A percentile compares a stretch with the other conserved stretches of the same genome.
Conservation (phyloP, 202 grass and related monocot genomes). For the Panicum virgatum region DNA sequence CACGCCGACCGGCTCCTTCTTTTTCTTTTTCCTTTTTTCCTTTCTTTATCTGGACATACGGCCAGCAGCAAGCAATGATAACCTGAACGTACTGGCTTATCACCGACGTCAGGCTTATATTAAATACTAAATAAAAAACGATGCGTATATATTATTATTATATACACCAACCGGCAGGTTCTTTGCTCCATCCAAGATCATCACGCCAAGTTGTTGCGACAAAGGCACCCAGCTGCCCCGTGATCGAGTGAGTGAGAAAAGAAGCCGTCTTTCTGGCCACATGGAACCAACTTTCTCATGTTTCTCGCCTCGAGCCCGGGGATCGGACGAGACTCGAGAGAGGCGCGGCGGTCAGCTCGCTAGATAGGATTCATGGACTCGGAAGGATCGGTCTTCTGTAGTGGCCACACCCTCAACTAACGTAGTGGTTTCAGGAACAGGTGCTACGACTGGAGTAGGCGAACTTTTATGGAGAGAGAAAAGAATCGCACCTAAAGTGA, state of each 20-base stretch:
- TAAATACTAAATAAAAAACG: background rate
- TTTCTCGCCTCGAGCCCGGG: constrained; percentile 19
- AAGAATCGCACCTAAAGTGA: too few relatives aligned
- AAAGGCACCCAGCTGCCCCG: constrained; percentile 27
- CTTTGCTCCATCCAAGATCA: constrained; percentile 16
- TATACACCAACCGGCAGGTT: background rate
- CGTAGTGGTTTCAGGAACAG: too few relatives aligned
- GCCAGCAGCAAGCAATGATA: constrained; percentile 31
- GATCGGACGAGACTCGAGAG: too few relatives aligned
- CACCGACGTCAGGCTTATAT: background rate
- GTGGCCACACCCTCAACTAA: too few relatives aligned
- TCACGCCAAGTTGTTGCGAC: constrained; percentile 20
- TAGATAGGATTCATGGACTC: background rate
- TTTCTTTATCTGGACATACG: constrained; percentile 5
- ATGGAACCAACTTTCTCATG: constrained; percentile 54
- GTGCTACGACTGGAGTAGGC: too few relatives aligned
- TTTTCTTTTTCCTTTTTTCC: background rate
- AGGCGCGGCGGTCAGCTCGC: background rate
- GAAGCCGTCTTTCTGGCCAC: constrained; percentile 28
- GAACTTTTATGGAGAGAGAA: too few relatives aligned
- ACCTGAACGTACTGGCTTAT: background rate
- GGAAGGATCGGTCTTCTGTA: background rate
- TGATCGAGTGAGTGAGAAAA: constrained; percentile 25
- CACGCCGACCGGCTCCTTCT: background rate
- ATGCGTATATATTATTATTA: background rate